Evolutionary conservation across 2,329 filamentous ascomycete genomes (phyloP), one percentile per base, ranked within the genome.

Genomic region (Penicillium janthinellum): DNA sequence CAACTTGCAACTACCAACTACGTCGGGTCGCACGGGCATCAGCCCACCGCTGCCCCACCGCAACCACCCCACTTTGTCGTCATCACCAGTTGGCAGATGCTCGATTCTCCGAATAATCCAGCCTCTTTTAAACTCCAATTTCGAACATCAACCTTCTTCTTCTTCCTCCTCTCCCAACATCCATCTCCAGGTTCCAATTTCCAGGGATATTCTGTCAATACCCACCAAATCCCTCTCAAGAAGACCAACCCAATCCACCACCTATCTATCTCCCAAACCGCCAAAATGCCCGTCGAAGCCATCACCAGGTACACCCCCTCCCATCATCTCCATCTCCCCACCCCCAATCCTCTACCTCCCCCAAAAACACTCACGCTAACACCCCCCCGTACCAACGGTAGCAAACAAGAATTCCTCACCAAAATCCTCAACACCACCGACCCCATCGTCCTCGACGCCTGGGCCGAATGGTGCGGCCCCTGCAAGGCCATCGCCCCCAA

Each of bases 391-490:
- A 20, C 28, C 14, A 4, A 20, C 20, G 3, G 3, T 38, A 65
- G 63, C 45, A 45, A 34, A 7, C 3, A 53, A 7, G 61, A 64
- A 4, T 65, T 64, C 57, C 14, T 47, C 17, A 37, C 53, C 12
- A 56, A 57, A 31, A 56, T 65, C 39, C 31, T 57, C 31, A 35
- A 15, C 44, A 22, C 50, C 5, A 4, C 35, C 1, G 61, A 52
- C 35, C 37, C 45, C 15, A 37, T 61, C 3, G 42, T 65, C 22
- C 49, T 65, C 20, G 64, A 65, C 38, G 60, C 57, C 56, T 65
- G 53, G 45, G 64, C 64, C 6, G 52, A 49, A 22, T 64, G 61
- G 62, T 65, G 61, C 25, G 59, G 56, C 3, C 64, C 64, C 25
- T 65, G 64, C 62, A 55, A 56, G 28, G 47, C 56, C 5, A 60